Conservation (phyloP, 1,284 basidiomycete species). For the Ustilago loliicola region DNA sequence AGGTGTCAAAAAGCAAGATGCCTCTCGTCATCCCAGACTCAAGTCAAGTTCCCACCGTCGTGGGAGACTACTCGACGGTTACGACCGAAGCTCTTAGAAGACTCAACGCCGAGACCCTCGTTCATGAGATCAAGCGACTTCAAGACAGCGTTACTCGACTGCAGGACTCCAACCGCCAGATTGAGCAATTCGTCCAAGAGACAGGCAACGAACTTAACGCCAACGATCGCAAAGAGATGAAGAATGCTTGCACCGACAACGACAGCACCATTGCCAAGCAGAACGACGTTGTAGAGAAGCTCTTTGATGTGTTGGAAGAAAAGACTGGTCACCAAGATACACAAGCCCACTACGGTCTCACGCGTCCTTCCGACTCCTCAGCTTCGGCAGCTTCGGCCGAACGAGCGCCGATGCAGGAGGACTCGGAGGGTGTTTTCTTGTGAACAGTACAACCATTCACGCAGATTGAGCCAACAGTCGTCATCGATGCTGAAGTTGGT, state of each 20-base stretch:
- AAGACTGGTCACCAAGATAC: slow-evolving; percentile 28
- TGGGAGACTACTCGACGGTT: slow-evolving; percentile 41
- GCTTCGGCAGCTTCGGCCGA: not conserved
- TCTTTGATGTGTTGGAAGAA: slow-evolving; percentile 38
- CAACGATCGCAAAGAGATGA: slow-evolving; percentile 39
- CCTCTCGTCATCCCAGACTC: slow-evolving; percentile 48
- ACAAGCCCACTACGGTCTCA: slow-evolving; percentile 36
- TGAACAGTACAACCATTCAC: not conserved
- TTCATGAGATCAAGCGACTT: slow-evolving; percentile 48
- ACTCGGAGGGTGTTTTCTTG: slow-evolving; percentile 40
- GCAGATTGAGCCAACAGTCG: not conserved
- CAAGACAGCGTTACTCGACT: slow-evolving; percentile 42
- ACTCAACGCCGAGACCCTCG: slow-evolving; percentile 42
- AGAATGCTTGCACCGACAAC: slow-evolving; percentile 46
- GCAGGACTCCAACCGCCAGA: slow-evolving; percentile 42
- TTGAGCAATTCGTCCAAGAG: slow-evolving; percentile 43
- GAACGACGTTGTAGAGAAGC: slow-evolving; percentile 34
- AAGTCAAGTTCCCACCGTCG: slow-evolving; percentile 37
- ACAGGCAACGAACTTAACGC: slow-evolving; percentile 25
- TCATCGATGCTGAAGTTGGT: not conserved
- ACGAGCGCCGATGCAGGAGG: slow-evolving; percentile 36
- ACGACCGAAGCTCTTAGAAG: slow-evolving; percentile 39
- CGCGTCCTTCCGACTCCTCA: slow-evolving; percentile 10
- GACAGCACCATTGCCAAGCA: slow-evolving; percentile 43
- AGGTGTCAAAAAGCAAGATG: slow-evolving; percentile 13